A percentile compares a stretch with the other conserved stretches of the same genome.
phyloP scores from a whole-genome alignment of 805 yeast species.

The Nakazawaea wickerhamii region DNA sequence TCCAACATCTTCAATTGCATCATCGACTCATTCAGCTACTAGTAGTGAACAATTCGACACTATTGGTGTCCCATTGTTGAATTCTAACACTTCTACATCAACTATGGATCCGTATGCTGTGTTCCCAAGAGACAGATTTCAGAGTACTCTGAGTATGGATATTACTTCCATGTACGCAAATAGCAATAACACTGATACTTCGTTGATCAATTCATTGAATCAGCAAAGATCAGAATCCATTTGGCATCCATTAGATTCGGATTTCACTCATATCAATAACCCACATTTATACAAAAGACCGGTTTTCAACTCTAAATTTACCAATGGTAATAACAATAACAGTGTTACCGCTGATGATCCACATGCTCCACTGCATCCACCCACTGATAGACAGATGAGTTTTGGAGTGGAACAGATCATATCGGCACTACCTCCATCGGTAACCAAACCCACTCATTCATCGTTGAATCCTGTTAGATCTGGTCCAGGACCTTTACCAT shows the following conservation, averaged over 20 bases:
- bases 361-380: not conserved
- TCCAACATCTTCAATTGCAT: constrained; percentile 6
- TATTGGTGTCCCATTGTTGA: constrained; percentile 11
- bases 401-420: constrained; percentile 24
- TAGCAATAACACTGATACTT: constrained; percentile 7
- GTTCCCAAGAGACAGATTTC: constrained; percentile 5
- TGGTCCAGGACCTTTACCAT: not conserved
- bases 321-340: not conserved
- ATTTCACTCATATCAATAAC: constrained; percentile 8
- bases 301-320: not conserved
- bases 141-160: constrained; percentile 13
- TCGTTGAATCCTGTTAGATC: too few species aligned
- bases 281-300: constrained; percentile 8
- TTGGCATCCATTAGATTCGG: constrained; percentile 22
- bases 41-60: constrained; percentile 7
- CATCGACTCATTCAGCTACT: constrained; percentile 2
- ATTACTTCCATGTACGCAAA: constrained; percentile 14
- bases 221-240: constrained; percentile 16
- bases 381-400: constrained; percentile 16
- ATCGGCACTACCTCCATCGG: not conserved
- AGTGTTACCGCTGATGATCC: not conserved
- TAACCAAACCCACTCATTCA: not conserved
- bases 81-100: constrained; percentile 5
- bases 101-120: not conserved
- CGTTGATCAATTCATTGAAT: constrained; percentile 1